Evolutionary conservation across 345 rosid species (phyloP), one percentile per base, ranked within the genome.

Genomic region (Gossypium anomalum): DNA sequence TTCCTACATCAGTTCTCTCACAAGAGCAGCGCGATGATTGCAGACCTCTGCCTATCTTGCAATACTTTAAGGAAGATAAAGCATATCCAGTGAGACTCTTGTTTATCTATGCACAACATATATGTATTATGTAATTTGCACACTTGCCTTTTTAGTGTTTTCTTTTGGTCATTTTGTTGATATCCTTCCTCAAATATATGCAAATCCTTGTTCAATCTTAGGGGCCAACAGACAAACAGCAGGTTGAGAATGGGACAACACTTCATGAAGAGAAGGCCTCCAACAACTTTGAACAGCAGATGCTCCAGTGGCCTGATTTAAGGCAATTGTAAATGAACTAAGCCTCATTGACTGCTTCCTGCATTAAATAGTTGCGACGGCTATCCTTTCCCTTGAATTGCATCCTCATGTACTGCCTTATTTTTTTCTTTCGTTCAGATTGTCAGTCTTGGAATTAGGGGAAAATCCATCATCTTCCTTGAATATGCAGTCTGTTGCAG

Each of bases 1-100:
- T 92, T 56, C 92, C 97, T 61, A 76, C 90, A 7, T 90, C 95
- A 22, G 89, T 88, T 71, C 89, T 85, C 68, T 86, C 81, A n/a
- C 52, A 43, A 20, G 69, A 92, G 86, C 93, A 87, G 80, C 87
- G 87, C 2, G 92, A 90, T 48, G 95, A 87, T 61, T 77, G 82
- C 47, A 80, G 79, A 73, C 78, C 89, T 75, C 81, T 77, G 72
- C 72, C 72, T 25, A 44, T 69, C 9, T 76, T 81, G 19, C 88
- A 83, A 68, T 55, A 77, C 19, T 72, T 67, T 13, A 86, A 85
- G 85, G 93, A 88, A 73, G 96, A 90, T 60, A 79, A 69, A 76
- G 70, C 79, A 52, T 83, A 84, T 10, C 90, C 80, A 89, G 98
- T 93, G 22, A 79, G 71, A 69, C 23, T 49, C 4, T 9, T 64